Evolutionary conservation across 495 filamentous ascomycete genomes (phyloP), one percentile per base, ranked within the genome.

Genomic region (Neurospora sp.): DNA sequence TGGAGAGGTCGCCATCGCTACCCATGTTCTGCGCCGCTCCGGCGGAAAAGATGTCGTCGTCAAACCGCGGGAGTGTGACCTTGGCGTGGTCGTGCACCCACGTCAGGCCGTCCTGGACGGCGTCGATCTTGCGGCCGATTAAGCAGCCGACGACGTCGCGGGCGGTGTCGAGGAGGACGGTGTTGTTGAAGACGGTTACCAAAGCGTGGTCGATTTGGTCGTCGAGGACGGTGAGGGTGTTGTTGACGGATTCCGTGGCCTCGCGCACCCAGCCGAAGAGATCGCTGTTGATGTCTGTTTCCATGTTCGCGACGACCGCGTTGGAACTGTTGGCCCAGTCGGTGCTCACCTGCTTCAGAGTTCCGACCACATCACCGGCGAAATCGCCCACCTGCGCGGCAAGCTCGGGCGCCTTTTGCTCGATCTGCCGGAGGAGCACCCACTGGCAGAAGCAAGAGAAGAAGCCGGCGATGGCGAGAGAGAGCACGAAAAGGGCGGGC

Each of bases 21-120:
- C 83, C 78, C 75, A 94, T 84, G 75, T 88, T 90, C 44, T 87
- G 83, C 18, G 87, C 80, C 42, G 94, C 93, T 38, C 94, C 95
- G 44, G 89, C 83, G 69, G 92, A 94, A 85, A 99, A 97, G 38
- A 91, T 91, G 76, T 97, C 86, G 77, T 93, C 89, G 37, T 88
- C 86, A 40, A 98, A 87, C 27, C 87, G 78, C 1, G 96, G 96
- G 77, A 99, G 91, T 72, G 89, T 82, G 75, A 99, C 86, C 69
- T 96, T 88, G 1, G 96, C 94, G 76, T 98, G 79, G 75, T 98
- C 91, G 72, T 89, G 85, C 40, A 96, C 91, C 94, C 94, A 99
- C 0, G 92, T 96, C 0, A 98, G 88, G 9, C 91, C 96, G 75
- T 91, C 89, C 78, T 98, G 85, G 74, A 98, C 86, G 12, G 89